phyloP scores from a whole-genome alignment of 768 basidiomycete genomes.

The Auricularia sp. region DNA sequence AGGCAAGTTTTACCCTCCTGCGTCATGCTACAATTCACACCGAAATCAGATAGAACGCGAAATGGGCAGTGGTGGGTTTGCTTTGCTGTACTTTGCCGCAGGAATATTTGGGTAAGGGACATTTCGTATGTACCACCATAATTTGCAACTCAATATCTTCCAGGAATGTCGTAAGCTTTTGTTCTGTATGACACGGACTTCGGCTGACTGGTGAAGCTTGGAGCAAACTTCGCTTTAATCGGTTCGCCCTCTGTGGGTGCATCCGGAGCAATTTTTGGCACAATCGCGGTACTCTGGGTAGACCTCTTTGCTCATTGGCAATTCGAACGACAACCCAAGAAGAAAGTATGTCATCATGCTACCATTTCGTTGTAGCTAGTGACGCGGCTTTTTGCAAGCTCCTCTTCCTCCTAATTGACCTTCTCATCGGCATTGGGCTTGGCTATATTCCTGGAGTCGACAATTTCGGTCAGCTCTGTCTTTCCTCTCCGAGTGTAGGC shows the following conservation, averaged over 20 bases:
- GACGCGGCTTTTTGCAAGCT: conserved; percentile 37
- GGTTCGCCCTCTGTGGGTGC: conserved; percentile 87
- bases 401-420: conserved; percentile 73
- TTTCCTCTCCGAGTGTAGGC: background rate
- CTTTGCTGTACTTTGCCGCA: conserved; percentile 78
- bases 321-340: conserved; percentile 71
- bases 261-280: conserved; percentile 87
- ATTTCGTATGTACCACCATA: no score
- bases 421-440: conserved; percentile 76
- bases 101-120: conserved; percentile 80
- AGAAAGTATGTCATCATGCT: conserved; percentile 42
- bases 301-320: conserved; percentile 90
- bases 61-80: conserved; percentile 81
- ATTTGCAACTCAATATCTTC: background rate
- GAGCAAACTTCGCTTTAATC: conserved; percentile 34
- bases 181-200: background rate
- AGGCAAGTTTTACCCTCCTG: conserved; percentile 31
- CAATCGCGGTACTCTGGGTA: conserved; percentile 76
- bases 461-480: conserved; percentile 59
- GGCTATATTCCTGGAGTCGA: conserved; percentile 72
- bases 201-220: background rate
- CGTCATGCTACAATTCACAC: no score
- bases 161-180: background rate
- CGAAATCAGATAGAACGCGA: conserved; percentile 65
- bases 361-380: background rate